Evolutionary conservation across 305 asterid genomes (phyloP).

Genomic region (Fraxinus nigra): DNA sequence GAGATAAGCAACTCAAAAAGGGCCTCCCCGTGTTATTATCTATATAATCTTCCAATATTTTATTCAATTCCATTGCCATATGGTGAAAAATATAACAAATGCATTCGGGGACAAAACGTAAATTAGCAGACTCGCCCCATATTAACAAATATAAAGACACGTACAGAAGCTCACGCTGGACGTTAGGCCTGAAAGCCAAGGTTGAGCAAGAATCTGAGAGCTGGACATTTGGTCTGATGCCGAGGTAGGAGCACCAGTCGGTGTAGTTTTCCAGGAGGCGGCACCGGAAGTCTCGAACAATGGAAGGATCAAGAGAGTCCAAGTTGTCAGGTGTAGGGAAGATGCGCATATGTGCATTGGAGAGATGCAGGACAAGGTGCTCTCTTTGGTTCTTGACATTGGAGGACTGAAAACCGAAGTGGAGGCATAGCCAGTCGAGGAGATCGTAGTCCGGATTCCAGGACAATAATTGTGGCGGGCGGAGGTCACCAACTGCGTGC

Average conservation of each 20-base stretch:
- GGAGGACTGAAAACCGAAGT: slow-evolving; percentile 84
- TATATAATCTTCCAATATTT: slow-evolving; percentile 78
- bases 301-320: slow-evolving; percentile 61
- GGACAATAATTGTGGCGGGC: slow-evolving; percentile 70
- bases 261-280: slow-evolving; percentile 64
- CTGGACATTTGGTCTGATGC: slow-evolving; percentile 70
- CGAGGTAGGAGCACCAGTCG: slow-evolving; percentile 80
- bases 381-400: slow-evolving; percentile 87
- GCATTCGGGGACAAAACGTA: slow-evolving; percentile 89
- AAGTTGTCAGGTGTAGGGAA: slow-evolving; percentile 62
- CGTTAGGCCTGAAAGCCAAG: slow-evolving; percentile 35
- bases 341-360: slow-evolving; percentile 69
- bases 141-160: slow-evolving; percentile 74
- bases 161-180: slow-evolving; percentile 77
- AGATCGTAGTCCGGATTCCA: slow-evolving; percentile 81
- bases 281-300: slow-evolving; percentile 78
- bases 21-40: slow-evolving; percentile 93
- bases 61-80: slow-evolving; percentile 89
- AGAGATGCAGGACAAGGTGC: slow-evolving; percentile 81
- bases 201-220: slow-evolving; percentile 53
- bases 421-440: slow-evolving; percentile 80
- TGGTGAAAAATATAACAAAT: slow-evolving; percentile 77
- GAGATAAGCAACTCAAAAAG: slow-evolving; percentile 69
- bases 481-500: slow-evolving; percentile 76
- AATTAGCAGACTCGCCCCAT: slow-evolving; percentile 98